Base-by-base conservation (phyloP, 257 asterid genomes). In the Lantana camara region DNA sequence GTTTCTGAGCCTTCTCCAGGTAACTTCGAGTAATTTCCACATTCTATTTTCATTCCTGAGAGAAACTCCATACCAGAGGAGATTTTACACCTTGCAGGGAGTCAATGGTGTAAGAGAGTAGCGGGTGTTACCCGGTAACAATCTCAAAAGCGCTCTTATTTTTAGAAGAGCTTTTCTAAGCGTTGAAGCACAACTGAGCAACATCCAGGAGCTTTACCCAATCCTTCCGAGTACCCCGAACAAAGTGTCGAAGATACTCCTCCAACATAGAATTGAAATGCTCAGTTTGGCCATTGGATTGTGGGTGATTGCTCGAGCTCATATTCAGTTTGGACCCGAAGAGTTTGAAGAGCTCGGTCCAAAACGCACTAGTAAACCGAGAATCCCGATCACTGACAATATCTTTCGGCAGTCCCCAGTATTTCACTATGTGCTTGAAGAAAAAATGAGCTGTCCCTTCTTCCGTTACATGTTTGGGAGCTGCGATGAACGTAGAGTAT, bases 261-360 rank as follows among this genome's bases (percentile, higher is more conserved):
- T 23, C 58, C 19, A 52, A 12, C 58, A 52, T 52, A 0, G 58
- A 52, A 27, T 52, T 52, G 19, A 52, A 23, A 19, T 10, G 19
- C 10, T 52, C 4, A 0, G 7, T 52, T 1, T 52, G 58, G 2
- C 15, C 58, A 13, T 24, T 9, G 7, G 58, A 52, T 17, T 52
- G 16, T 22, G 58, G 38, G 35, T 22, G 37, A 13, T 35, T 23
- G 35, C 35, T 30, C 35, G 35, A 30, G 42, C 42, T 37, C 42
- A 37, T 37, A 12, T 7, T 37, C 3, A 37, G 7, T 45, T 48
- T n/a, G n/a, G n/a, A n/a, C n/a, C n/a, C n/a, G n/a, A n/a, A n/a
- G n/a, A n/a, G n/a, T n/a, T n/a, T n/a, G 40, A 47, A 63, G 0
- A 63, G 20, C 45, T 63, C 46, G 1, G 47, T 48, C 38, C 63